phyloP scores from a whole-genome alignment of 2,329 filamentous ascomycete species.

The Pestalotiopsis sp. region DNA sequence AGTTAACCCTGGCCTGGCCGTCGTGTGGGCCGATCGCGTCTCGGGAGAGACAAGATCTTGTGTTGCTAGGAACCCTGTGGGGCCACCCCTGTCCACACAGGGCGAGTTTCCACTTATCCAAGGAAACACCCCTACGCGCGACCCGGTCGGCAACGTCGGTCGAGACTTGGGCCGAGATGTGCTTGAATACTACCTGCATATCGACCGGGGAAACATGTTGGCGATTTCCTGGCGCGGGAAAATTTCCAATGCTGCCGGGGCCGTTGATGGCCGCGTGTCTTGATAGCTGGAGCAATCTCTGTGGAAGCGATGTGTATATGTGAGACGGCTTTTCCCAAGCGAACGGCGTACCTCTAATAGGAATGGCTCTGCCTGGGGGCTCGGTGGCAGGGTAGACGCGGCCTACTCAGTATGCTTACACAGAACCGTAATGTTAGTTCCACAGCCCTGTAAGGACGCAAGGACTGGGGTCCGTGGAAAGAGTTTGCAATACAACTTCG shows the following conservation, averaged over 20 bases:
- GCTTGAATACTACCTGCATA: neutral
- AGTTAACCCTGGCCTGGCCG: neutral
- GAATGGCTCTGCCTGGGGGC: neutral
- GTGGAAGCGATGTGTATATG: neutral
- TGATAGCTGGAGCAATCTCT: neutral
- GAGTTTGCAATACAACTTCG: no score
- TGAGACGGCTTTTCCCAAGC: neutral
- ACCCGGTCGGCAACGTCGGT: neutral
- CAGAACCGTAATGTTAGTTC: no score
- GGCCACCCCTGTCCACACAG: neutral
- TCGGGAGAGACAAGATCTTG: neutral
- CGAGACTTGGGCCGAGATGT: neutral
- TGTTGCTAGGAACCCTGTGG: neutral
- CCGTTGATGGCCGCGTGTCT: neutral
- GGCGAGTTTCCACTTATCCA: neutral
- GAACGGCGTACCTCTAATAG: neutral
- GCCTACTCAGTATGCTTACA: no score
- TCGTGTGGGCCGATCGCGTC: neutral
- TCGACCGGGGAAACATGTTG: neutral
- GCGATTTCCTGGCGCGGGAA: neutral
- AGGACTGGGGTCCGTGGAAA: no score
- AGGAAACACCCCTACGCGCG: neutral
- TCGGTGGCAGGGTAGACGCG: neutral
- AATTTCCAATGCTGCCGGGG: neutral
- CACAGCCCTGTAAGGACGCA: no score